These are phyloP conservation scores for Yamadazyma diddensiae DNA, from an alignment of 1,139 yeast genomes.

Conservation along the genomic window DNA sequence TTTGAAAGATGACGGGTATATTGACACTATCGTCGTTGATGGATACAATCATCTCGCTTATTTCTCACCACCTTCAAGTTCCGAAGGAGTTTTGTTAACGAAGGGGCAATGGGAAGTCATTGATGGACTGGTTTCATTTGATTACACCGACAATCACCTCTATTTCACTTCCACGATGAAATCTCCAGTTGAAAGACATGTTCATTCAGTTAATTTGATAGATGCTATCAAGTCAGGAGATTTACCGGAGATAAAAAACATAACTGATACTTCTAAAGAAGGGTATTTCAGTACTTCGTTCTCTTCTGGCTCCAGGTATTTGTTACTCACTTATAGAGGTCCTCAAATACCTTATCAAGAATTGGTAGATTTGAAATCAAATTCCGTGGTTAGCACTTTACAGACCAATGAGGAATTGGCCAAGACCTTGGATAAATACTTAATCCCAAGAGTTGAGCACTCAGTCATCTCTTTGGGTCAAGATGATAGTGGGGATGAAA, in stretches of 20 bases:
- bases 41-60: slow-evolving; percentile 59
- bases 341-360: slow-evolving; percentile 68
- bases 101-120: slow-evolving; percentile 55
- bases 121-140: slow-evolving; percentile 47
- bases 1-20: slow-evolving; percentile 48
- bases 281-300: slow-evolving; percentile 72
- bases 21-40: slow-evolving; percentile 50
- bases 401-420: slow-evolving; percentile 48
- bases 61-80: slow-evolving; percentile 49
- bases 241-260: slow-evolving; percentile 37
- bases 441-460: slow-evolving; percentile 46
- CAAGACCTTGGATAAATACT: slow-evolving; percentile 37
- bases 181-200: slow-evolving; percentile 52
- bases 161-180: slow-evolving; percentile 49
- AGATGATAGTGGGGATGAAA: slow-evolving; percentile 39
- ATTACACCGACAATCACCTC: slow-evolving; percentile 37
- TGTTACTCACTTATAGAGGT: slow-evolving; percentile 58
- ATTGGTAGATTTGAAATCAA: slow-evolving; percentile 51
- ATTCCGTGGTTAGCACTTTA: slow-evolving; percentile 32
- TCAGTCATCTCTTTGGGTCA: slow-evolving; percentile 48
- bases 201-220: slow-evolving; percentile 44
- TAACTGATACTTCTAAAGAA: slow-evolving; percentile 53
- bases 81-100: slow-evolving; percentile 42
- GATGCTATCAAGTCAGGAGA: slow-evolving; percentile 23
- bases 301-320: slow-evolving; percentile 64